Evolutionary conservation across 768 basidiomycete genomes (phyloP).

Genomic region (Trametes elegans): DNA sequence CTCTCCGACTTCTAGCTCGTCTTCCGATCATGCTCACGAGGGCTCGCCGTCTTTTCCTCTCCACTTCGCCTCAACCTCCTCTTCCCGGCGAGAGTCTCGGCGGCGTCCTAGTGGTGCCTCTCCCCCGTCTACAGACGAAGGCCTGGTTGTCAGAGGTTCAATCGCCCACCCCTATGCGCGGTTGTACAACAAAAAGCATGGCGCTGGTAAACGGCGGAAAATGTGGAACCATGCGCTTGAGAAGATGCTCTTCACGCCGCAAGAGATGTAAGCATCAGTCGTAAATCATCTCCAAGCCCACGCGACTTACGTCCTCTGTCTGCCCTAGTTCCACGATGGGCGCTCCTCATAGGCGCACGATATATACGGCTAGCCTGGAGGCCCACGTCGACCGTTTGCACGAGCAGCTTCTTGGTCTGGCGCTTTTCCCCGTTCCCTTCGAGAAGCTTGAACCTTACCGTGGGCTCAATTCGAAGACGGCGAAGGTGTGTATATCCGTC

Average conservation of each 20-base stretch:
- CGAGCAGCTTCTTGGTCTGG: conserved; percentile 49
- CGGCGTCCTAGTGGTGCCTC: conserved; percentile 1
- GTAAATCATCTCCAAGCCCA: not conserved
- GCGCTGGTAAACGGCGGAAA: conserved; percentile 59
- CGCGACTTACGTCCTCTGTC: not conserved
- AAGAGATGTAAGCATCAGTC: conserved; percentile 54
- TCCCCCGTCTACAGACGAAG: conserved; percentile 5
- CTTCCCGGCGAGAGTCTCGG: conserved; percentile 9
- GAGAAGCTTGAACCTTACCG: conserved; percentile 39
- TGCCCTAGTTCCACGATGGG: conserved; percentile 56
- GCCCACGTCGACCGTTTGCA: conserved; percentile 70
- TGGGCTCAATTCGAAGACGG: conserved; percentile 74
- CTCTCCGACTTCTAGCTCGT: conserved; percentile 5
- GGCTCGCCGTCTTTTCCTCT: not conserved
- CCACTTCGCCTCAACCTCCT: not conserved
- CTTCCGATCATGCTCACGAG: not conserved
- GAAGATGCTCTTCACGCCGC: conserved; percentile 63
- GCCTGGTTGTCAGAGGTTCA: conserved; percentile 14
- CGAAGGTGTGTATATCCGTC: conserved; percentile 48
- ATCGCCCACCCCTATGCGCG: conserved; percentile 70
- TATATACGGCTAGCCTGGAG: conserved; percentile 72
- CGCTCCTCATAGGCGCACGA: conserved; percentile 63
- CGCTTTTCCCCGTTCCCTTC: conserved; percentile 43
- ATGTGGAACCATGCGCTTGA: conserved; percentile 80
- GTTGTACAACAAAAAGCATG: conserved; percentile 57